A percentile compares a stretch with the other conserved stretches of the same genome.
Evolutionary conservation across 169 alveolate species (phyloP).

Genomic region (Cryptosporidium parvum): DNA sequence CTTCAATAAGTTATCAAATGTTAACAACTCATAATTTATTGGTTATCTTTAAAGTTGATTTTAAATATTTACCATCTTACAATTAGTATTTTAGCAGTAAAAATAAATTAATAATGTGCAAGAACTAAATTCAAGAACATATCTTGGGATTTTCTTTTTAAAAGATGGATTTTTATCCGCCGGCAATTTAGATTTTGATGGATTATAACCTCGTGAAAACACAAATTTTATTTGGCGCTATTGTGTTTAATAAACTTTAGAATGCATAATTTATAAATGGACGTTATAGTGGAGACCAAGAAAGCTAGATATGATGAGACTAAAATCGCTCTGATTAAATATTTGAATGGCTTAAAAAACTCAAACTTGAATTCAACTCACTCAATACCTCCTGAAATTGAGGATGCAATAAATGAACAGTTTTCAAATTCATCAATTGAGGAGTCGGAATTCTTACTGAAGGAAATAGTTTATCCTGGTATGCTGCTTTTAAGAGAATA

Average conservation of each 20-base stretch:
- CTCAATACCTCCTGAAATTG: slow-evolving; percentile 42
- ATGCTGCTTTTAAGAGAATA: background rate
- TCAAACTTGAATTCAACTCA: slow-evolving; percentile 10
- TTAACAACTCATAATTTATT: background rate
- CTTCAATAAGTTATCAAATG: background rate
- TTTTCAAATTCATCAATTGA: slow-evolving; percentile 29
- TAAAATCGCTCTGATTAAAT: background rate
- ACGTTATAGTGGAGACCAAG: background rate
- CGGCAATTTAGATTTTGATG: slow-evolving; percentile 18
- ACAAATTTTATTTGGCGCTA: background rate
- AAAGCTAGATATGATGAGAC: background rate
- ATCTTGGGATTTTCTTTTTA: background rate
- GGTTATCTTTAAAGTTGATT: background rate
- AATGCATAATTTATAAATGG: background rate
- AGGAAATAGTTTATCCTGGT: slow-evolving; percentile 36
- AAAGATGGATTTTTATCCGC: slow-evolving; percentile 1
- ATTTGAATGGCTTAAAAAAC: slow-evolving; percentile 6
- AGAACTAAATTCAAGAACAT: background rate
- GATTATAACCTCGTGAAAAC: slow-evolving; percentile 12
- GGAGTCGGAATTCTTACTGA: background rate
- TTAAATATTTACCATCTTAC: background rate
- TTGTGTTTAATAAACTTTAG: background rate
- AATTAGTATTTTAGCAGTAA: too few relatives aligned
- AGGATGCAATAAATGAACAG: slow-evolving; percentile 26
- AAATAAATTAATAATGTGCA: background rate